Percentiles rank a stretch among this genome's conserved stretches.
These are phyloP conservation scores for Populus tremula DNA, from an alignment of 345 rosid genomes.

Conservation along the genomic window DNA sequence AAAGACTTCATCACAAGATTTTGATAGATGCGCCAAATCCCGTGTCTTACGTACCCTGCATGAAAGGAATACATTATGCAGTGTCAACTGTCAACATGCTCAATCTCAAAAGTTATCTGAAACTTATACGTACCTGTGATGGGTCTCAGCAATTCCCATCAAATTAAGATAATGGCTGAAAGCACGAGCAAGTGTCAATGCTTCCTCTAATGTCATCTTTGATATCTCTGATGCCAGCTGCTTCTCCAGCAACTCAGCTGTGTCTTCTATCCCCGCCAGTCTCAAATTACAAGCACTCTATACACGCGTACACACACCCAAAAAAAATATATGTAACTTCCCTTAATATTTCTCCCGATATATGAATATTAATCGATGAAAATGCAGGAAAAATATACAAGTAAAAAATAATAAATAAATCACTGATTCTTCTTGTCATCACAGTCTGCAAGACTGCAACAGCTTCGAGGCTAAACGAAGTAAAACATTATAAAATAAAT, in stretches of 20 bases:
- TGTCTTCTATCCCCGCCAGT: constrained; percentile 78
- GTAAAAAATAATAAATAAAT: background rate
- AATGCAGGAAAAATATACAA: background rate
- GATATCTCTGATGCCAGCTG: constrained; percentile 78
- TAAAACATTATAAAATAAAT: background rate
- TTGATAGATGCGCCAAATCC: constrained; percentile 53
- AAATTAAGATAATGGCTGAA: constrained; percentile 88
- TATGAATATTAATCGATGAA: background rate
- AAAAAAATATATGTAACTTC: background rate
- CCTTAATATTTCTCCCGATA: background rate
- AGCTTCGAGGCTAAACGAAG: background rate
- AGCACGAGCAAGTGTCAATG: constrained; percentile 82
- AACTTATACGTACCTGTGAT: constrained; percentile 58
- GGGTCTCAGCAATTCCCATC: constrained; percentile 95
- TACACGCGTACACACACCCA: background rate
- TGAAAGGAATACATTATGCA: constrained; percentile 6
- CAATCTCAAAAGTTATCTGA: background rate
- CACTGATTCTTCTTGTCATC: background rate
- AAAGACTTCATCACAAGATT: constrained; percentile 92
- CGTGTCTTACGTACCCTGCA: constrained; percentile 75
- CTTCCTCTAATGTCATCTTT: constrained; percentile 79
- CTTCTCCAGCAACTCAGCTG: constrained; percentile 79
- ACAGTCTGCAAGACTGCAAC: background rate
- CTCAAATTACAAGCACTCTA: constrained; percentile 93
- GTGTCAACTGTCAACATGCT: background rate